Evolutionary conservation across 495 filamentous ascomycete species (phyloP).

Genomic region (Lophiotrema nucula): DNA sequence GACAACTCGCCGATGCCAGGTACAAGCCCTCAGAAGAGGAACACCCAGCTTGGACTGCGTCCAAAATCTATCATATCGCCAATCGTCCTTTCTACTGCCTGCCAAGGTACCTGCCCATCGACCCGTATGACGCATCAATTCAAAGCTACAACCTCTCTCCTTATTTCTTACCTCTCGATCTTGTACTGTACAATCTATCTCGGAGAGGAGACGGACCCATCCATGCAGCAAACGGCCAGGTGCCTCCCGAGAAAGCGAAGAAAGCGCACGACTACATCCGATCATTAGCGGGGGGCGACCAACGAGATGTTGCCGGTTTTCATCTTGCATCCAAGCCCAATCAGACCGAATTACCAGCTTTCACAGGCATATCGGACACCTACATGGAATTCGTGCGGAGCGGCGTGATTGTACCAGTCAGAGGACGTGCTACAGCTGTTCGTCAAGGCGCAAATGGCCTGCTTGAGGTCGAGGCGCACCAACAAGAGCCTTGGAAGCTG

Average conservation of each 20-base stretch:
- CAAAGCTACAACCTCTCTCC: slow-evolving; percentile 46
- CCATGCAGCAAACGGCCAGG: slow-evolving; percentile 57
- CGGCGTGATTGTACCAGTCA: slow-evolving; percentile 55
- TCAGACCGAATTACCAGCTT: slow-evolving; percentile 53
- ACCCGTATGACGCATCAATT: slow-evolving; percentile 40
- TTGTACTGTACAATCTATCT: slow-evolving; percentile 68
- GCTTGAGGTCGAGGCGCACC: not conserved
- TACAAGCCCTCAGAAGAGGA: slow-evolving; percentile 42
- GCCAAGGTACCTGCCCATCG: slow-evolving; percentile 59
- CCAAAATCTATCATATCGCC: slow-evolving; percentile 64
- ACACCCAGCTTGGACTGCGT: slow-evolving; percentile 33
- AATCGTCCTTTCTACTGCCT: slow-evolving; percentile 72
- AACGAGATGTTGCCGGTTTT: slow-evolving; percentile 52
- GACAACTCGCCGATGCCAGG: slow-evolving; percentile 60
- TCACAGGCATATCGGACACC: slow-evolving; percentile 65
- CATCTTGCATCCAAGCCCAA: slow-evolving; percentile 41
- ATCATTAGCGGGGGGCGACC: slow-evolving; percentile 60
- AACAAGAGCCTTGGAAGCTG: not conserved
- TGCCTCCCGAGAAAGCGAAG: slow-evolving; percentile 53
- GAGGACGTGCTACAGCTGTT: slow-evolving; percentile 41
- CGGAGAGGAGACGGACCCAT: slow-evolving; percentile 57
- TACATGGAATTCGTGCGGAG: slow-evolving; percentile 72
- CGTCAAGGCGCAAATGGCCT: not conserved
- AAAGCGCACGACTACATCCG: slow-evolving; percentile 55
- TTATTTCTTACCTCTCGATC: slow-evolving; percentile 72